Evolutionary conservation across 1,139 yeast species (phyloP).

Genomic region (Diutina mesorugosa): DNA sequence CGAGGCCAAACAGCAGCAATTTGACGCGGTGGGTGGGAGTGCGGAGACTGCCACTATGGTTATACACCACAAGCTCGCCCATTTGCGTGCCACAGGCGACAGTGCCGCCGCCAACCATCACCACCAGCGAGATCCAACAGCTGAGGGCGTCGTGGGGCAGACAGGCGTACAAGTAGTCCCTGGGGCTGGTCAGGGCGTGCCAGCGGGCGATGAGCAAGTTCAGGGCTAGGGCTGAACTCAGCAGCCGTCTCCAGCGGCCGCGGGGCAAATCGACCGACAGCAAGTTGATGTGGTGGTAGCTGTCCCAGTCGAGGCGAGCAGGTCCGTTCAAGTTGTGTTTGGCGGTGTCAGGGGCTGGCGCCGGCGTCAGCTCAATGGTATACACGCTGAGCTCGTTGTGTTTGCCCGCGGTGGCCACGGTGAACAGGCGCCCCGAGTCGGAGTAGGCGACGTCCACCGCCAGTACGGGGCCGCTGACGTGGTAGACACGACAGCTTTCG

Average conservation of each 20-base stretch:
- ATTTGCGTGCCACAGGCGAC: not conserved
- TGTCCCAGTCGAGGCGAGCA: not conserved
- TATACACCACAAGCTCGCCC: constrained; percentile 1
- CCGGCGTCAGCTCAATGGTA: not conserved
- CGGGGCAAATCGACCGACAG: not conserved
- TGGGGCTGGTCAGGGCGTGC: not conserved
- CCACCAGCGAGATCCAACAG: not conserved
- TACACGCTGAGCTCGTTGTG: constrained; percentile 28
- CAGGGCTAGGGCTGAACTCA: not conserved
- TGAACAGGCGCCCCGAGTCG: not conserved
- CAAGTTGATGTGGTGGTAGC: not conserved
- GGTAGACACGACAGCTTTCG: constrained; percentile 16
- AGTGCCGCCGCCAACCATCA: not conserved
- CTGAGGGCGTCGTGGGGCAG: not conserved
- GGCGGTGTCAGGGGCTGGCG: not conserved
- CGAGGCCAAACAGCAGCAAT: not conserved
- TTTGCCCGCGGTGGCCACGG: constrained; percentile 22
- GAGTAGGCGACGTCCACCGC: constrained; percentile 10
- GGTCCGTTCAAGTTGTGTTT: not conserved
- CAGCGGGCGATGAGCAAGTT: not conserved
- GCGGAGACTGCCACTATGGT: not conserved
- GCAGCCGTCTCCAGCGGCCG: not conserved
- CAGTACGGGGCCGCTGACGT: constrained; percentile 23
- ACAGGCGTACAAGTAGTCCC: not conserved
- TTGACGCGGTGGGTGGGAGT: not conserved